These are phyloP conservation scores for Picochlorum costavermella DNA, from an alignment of 139 green algal species.

Conservation along the genomic window DNA sequence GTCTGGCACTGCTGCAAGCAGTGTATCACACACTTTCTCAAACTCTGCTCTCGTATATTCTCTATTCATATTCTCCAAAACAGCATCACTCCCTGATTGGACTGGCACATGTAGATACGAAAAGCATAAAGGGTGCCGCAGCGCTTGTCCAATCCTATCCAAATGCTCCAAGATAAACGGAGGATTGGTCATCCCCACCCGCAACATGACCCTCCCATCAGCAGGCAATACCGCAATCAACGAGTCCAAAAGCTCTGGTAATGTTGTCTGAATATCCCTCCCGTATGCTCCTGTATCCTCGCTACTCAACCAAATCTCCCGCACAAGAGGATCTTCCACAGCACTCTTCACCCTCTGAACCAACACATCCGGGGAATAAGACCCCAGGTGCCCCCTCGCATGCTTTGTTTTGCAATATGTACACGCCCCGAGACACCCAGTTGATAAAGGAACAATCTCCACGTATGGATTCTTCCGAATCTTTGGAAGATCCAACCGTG, in stretches of 20 bases:
- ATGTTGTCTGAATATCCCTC: constrained; percentile 67
- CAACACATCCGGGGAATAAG: constrained; percentile 54
- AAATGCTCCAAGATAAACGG: constrained; percentile 89
- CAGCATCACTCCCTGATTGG: constrained; percentile 68
- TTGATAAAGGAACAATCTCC: constrained; percentile 88
- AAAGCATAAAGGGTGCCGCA: constrained; percentile 67
- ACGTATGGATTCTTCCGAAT: constrained; percentile 72
- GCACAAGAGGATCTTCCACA: constrained; percentile 59
- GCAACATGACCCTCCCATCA: constrained; percentile 64
- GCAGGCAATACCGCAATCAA: constrained; percentile 61
- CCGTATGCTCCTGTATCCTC: constrained; percentile 90
- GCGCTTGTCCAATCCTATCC: constrained; percentile 39
- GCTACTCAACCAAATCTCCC: constrained; percentile 85
- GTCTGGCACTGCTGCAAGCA: constrained; percentile 53
- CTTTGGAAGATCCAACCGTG: constrained; percentile 85
- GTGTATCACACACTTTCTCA: constrained; percentile 58
- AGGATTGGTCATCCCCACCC: constrained; percentile 92
- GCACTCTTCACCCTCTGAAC: constrained; percentile 39
- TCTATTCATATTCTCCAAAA: constrained; percentile 81
- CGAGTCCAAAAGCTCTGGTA: constrained; percentile 54
- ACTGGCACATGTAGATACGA: constrained; percentile 88
- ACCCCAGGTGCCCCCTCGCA: constrained; percentile 72
- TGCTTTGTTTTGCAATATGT: constrained; percentile 99
- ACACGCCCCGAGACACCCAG: constrained; percentile 71
- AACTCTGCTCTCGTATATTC: constrained; percentile 84